Evolutionary conservation across 2,329 filamentous ascomycete species (phyloP), one percentile per base, ranked within the genome.

Genomic region (Colletotrichum phormii): DNA sequence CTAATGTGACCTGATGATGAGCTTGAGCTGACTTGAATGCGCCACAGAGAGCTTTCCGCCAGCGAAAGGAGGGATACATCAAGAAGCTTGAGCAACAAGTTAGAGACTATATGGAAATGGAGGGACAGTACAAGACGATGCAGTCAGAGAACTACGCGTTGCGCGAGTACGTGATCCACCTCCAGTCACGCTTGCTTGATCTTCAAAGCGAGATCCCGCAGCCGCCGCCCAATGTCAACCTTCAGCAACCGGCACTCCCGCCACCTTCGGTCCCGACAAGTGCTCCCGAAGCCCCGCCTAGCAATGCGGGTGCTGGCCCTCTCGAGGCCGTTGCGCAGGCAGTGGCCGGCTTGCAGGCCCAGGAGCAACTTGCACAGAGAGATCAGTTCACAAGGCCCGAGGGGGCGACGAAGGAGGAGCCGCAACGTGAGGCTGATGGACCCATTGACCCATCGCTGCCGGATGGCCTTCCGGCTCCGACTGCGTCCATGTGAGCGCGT

Each of bases 11-110:
- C 18, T 55, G 15, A 1, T 57, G 11, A 35, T 33, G 65, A 8
- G 12, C 26, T n/a, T 29, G 18, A 76, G 78, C 80, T 81, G 76
- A 82, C 79, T 53, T 26, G 61, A 22, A 51, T 9, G 35, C 6
- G 29, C 66, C 65, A 76, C 78, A 99, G 96, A 91, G 97, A 81
- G 97, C 97, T 54, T 99, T 99, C 84, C 94, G 97, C 54, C 95
- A 98, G 84, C 93, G 97, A 75, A 99, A 99, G 82, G 97, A 99
- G 84, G 94, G 94, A 58, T 98, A 99, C 82, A 99, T 99, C 82
- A 97, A 97, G 86, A 97, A 97, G 82, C 89, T 99, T 7, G 97
- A 99, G 83, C 93, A 97, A 80, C 94, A 98, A 81, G 95, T 98
- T 64, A 92, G 94, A 78, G 94, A 97, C 35, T 94, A 91, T 76